Base-by-base conservation (phyloP, 192 early-diverging fungal genomes). In the Anaeromyces robustus region DNA sequence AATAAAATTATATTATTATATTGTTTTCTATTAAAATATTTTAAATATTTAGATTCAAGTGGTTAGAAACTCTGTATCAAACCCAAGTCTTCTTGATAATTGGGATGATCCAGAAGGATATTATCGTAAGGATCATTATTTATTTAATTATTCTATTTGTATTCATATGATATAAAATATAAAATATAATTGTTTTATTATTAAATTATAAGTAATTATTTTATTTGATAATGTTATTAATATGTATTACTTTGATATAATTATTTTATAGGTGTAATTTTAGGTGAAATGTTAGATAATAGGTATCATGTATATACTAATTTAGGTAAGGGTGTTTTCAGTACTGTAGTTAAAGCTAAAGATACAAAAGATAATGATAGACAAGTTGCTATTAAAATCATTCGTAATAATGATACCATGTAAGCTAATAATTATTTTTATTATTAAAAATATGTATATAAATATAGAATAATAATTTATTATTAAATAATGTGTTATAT, bases 81-180 rank as follows among this genome's bases (percentile, higher is more conserved):
- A 89, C 86, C 79, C 86, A 87, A 30, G 87, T 13, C 84, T 95
- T 2, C 86, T 89, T 34, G 97, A 97, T 82, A 97, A 95, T 81
- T 97, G 94, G 94, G 97, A 99, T 85, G 97, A 99, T 82, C 88
- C 91, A 16, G 97, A 99, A 80, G 97, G 97, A 32, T 99, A 99
- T 89, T 99, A 98, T 85, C 91, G 95, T n/a, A n/a, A n/a, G n/a
- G n/a, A n/a, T n/a, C n/a, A n/a, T n/a, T n/a, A n/a, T n/a, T n/a
- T n/a, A n/a, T n/a, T n/a, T n/a, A n/a, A n/a, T n/a, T n/a, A n/a
- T n/a, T n/a, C n/a, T n/a, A n/a, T n/a, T n/a, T n/a, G n/a, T n/a
- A n/a, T n/a, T n/a, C n/a, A n/a, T n/a, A n/a, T n/a, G n/a, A n/a
- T n/a, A n/a, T n/a, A n/a, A n/a, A n/a, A n/a, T n/a, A n/a, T n/a